Conservation (phyloP, 1,284 basidiomycete species). For the Leucoagaricus sp. region DNA sequence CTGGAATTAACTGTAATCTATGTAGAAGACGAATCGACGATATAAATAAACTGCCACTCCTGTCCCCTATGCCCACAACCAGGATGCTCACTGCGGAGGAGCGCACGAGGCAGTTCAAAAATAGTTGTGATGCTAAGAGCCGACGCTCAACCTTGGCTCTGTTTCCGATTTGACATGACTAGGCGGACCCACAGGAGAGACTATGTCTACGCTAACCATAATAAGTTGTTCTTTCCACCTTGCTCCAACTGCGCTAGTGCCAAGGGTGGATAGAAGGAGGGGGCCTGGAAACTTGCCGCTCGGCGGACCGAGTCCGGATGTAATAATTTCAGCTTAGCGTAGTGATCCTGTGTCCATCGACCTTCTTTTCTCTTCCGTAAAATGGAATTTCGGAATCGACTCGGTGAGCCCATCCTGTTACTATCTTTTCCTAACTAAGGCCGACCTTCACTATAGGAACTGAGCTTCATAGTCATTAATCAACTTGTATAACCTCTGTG, state of each 20-base stretch:
- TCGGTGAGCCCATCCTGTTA: not conserved
- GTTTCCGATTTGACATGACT: not conserved
- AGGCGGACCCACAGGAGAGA: not conserved
- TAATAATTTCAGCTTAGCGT: not conserved
- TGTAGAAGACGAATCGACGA: no score
- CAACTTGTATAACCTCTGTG: not conserved
- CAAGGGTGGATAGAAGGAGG: not conserved
- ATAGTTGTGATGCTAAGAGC: no score
- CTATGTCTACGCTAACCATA: not conserved
- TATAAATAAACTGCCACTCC: no score
- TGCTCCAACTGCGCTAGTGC: not conserved
- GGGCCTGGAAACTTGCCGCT: not conserved
- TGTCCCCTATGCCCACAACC: no score
- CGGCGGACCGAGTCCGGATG: not conserved
- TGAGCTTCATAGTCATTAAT: not conserved
- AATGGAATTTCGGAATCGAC: not conserved
- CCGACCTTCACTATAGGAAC: not conserved
- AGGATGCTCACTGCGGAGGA: no score
- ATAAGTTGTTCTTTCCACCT: constrained; percentile 1
- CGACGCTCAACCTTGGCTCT: no score
- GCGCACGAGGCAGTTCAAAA: no score
- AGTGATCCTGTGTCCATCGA: no score
- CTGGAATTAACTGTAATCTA: no score
- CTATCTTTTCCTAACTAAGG: not conserved
- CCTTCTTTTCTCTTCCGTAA: not conserved